Conservation (phyloP, 1,284 basidiomycete species). For the Apiotrichum siamense region DNA sequence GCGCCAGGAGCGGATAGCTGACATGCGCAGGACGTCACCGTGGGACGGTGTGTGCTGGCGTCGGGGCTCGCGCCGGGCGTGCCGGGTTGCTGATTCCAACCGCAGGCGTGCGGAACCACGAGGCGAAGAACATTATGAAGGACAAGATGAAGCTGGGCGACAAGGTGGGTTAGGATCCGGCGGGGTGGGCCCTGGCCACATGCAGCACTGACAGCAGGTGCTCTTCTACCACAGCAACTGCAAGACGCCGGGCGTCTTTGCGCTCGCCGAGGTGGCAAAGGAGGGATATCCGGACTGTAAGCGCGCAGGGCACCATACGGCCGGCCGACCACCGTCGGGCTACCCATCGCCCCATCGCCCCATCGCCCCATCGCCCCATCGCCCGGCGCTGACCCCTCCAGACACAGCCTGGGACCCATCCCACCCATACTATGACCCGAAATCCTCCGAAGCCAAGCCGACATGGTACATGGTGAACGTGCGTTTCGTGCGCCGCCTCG, state of each 20-base stretch:
- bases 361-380: no score
- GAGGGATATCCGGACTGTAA: slow-evolving; percentile 85
- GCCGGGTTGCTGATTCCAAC: not conserved
- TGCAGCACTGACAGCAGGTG: slow-evolving; percentile 38
- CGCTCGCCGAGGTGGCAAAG: slow-evolving; percentile 71
- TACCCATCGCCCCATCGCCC: no score
- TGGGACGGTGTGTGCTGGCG: slow-evolving; percentile 73
- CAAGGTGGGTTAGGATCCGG: slow-evolving; percentile 52
- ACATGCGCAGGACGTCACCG: slow-evolving; percentile 55
- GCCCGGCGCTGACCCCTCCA: no score
- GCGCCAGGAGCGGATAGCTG: not conserved
- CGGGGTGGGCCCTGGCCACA: no score
- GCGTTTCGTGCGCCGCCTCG: slow-evolving; percentile 61
- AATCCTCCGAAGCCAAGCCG: slow-evolving; percentile 67
- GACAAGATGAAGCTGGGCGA: slow-evolving; percentile 76
- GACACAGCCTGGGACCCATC: slow-evolving; percentile 80
- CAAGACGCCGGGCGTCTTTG: slow-evolving; percentile 80
- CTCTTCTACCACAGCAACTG: slow-evolving; percentile 85
- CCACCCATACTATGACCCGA: slow-evolving; percentile 87
- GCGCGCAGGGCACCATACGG: no score
- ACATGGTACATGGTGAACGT: slow-evolving; percentile 89
- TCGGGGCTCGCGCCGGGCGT: no score
- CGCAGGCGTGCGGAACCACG: slow-evolving; percentile 61
- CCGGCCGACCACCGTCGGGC: no score
- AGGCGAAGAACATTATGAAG: slow-evolving; percentile 88